Conservation (phyloP, 306 rosid genomes). For the Coriaria nepalensis region DNA sequence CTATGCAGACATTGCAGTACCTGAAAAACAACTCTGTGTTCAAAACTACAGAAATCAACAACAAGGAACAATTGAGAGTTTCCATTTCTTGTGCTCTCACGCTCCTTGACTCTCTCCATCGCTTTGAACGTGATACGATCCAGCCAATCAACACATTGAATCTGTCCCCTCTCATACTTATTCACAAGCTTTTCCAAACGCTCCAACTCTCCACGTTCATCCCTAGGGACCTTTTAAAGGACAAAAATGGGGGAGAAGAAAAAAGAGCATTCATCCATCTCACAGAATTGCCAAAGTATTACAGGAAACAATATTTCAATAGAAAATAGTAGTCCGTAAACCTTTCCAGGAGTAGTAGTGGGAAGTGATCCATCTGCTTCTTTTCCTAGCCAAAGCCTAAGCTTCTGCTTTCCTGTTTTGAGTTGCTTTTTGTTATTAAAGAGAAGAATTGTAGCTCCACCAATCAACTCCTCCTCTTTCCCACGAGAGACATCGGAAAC, state of each 20-base stretch:
- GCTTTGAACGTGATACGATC: constrained; percentile 80
- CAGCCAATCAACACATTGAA: constrained; percentile 83
- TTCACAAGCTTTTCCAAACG: constrained; percentile 85
- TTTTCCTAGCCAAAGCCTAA: constrained; percentile 88
- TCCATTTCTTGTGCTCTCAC: constrained; percentile 61
- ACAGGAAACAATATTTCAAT: not conserved
- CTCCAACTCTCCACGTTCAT: constrained; percentile 86
- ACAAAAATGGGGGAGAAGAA: constrained; percentile 5
- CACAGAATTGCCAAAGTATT: constrained; percentile 5
- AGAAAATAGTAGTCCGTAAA: constrained; percentile 14
- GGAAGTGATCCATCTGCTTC: constrained; percentile 83
- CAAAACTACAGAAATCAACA: constrained; percentile 86
- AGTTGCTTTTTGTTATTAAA: constrained; percentile 83
- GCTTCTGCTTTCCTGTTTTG: constrained; percentile 93
- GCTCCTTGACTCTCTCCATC: constrained; percentile 69
- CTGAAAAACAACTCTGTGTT: constrained; percentile 93
- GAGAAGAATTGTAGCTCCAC: constrained; percentile 90
- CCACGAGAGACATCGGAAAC: constrained; percentile 97
- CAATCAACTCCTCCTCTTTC: constrained; percentile 71
- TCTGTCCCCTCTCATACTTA: constrained; percentile 90
- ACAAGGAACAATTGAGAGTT: constrained; percentile 65
- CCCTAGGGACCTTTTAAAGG: constrained; percentile 77
- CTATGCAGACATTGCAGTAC: constrained; percentile 24
- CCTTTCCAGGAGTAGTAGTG: constrained; percentile 92
- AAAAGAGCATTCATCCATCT: too few species aligned